Base-by-base conservation (phyloP, 805 yeast species). In the Yarrowia keelungensis region DNA sequence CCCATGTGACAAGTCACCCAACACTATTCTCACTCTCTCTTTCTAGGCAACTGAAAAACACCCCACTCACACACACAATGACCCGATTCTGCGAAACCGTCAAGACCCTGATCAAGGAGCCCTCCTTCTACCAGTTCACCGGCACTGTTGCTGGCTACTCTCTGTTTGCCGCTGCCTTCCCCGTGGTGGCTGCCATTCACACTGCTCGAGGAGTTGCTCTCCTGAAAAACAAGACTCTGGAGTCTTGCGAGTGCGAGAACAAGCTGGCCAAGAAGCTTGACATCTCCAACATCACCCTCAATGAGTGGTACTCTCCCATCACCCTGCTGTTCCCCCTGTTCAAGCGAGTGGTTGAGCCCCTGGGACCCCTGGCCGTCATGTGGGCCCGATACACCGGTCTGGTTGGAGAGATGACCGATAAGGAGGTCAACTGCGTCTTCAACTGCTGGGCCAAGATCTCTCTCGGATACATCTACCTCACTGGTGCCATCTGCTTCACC, bases 321-420 rank as follows among this genome's bases (percentile, higher is more conserved):
- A 59, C 65, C 32, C 65, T 59, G 41, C 65, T 59, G 16, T 59
- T 59, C 42, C 65, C 65, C n/a, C 65, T 59, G n/a, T 59, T 59
- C 51, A 59, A 59, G 65, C 65, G 65, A 32, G 65, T 35, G 5
- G 65, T 59, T 2, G 65, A 59, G 51, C 65, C 65, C 19, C 65
- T 59, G 35, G 65, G 65, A 16, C 65, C 65, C 42, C 51, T 59
- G 26, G 65, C 51, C 32, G 65, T 45, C 51, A 59, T 45, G 65
- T 59, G 65, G 65, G 65, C 65, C 46, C 65, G 65, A 43, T 59
- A 59, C 65, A 59, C 65, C 16, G 65, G 65, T 8, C 65, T 59
- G 5, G 51, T 59, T 8, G 65, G 65, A 5, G 65, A 59, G 14
- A 43, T 59, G 65, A 43, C 51, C 51, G 65, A 59, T n/a, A 35